Base-by-base conservation (phyloP, 805 yeast species). In the Maudiozyma bulderi region DNA sequence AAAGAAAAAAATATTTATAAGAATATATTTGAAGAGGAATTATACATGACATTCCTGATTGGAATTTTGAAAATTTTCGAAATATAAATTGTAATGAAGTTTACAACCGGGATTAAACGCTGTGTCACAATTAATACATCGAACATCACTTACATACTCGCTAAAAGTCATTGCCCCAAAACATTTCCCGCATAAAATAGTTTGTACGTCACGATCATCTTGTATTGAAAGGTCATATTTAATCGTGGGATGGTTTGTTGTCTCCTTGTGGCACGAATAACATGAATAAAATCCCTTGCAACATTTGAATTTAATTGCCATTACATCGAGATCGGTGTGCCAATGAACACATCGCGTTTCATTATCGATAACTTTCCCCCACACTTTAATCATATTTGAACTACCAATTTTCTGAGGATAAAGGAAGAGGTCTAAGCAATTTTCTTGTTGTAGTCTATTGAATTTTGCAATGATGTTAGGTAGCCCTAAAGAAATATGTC, bases 271-370 rank as follows among this genome's bases (percentile, higher is more conserved):
- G 42, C 70, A 66, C 29, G 59, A 44, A 39, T 53, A 54, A 42
- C 70, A 66, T 11, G 68, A 57, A 40, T 59, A 66, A 40, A 52
- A 66, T 2, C 33, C 32, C 52, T 47, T 47, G 45, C 70, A 66
- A 38, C 69, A 65, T 48, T 57, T 61, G 43, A 65, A 64, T 48
- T 60, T 61, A 20, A 66, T 44, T 20, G 68, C 64, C 1, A 66
- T 53, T 3, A 66, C 54, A 49, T 66, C 70, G 26, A 58, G 40
- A 5, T 50, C 50, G 0, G 63, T 54, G 32, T 65, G 53, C 69
- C 69, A 66, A 50, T 66, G 70, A 11, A 50, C 51, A 47, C 70
- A 66, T 10, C 70, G 47, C 2, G 64, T 55, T 44, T 59, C 47
- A 0, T 52, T 46, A 46, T 66, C 70, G 4, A 64, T 55, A 1